Evolutionary conservation across 1,284 basidiomycete genomes (phyloP), one percentile per base, ranked within the genome.

Genomic region (Sutorius eximius): DNA sequence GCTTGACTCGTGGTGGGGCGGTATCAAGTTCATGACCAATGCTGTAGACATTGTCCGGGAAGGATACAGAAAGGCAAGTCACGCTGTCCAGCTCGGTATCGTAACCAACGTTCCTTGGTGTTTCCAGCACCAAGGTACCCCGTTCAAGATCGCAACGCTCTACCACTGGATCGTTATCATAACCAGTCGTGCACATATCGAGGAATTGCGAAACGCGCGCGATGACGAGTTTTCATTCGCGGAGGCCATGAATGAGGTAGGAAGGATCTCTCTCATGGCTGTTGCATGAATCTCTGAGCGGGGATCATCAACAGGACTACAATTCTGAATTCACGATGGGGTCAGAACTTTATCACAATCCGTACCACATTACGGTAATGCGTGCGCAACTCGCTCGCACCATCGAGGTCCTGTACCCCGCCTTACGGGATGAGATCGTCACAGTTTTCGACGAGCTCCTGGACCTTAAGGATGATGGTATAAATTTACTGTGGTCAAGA

Each of bases 81-180:
- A 40, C 2, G 11, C 11, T 1, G 0, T 30, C 33, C 8, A 4
- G 11, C 10, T 29, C 8, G 15, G 3, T 30, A 20, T 27, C 9
- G 18, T 20, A n/a, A 42, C 44, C n/a, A 40, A 30, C 16, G 13
- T 34, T 27, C 18, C 7, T 16, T 5, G 15, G 1, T 29, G 24
- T 34, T 18, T 43, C 10, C 24, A 76, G 75, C 71, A 74, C 55
- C 68, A 67, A 2, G 66, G 66, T 13, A 55, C 58, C 0, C 59
- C 68, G 3, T 81, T 80, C 69, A 79, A 78, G 55, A 55, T 82
- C 11, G 62, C 76, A 0, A 62, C 68, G 0, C 48, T 71, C 3
- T 65, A 66, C 33, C 59, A 62, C 37, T 82, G 78, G 79, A 36
- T 73, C 1, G 70, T 81, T 13, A 38, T 80, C 27, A 53, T 77